These are phyloP conservation scores for Cryphonectria radicalis DNA, from an alignment of 2,329 filamentous ascomycete species.

Conservation along the genomic window DNA sequence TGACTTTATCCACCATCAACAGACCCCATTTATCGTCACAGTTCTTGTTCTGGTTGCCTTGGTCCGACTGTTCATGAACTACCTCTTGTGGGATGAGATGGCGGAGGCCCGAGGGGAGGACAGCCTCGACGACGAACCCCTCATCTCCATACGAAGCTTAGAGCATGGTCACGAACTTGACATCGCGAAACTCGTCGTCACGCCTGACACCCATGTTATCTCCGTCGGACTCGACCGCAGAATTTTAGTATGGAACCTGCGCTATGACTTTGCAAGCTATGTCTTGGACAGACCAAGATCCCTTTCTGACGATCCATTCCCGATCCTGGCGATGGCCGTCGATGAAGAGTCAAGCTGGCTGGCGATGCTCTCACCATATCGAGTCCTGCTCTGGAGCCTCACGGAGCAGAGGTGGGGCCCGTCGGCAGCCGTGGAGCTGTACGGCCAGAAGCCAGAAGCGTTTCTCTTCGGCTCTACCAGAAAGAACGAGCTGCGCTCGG, in stretches of 20 bases:
- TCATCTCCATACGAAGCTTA: constrained; percentile 64
- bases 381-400: constrained; percentile 68
- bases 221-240: constrained; percentile 73
- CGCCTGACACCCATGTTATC: constrained; percentile 66
- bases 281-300: constrained; percentile 46
- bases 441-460: constrained; percentile 61
- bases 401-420: constrained; percentile 59
- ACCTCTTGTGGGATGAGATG: constrained; percentile 70
- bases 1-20: constrained; percentile 68
- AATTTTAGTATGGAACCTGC: constrained; percentile 69
- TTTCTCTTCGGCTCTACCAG: constrained; percentile 63
- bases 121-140: constrained; percentile 51
- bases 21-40: constrained; percentile 63
- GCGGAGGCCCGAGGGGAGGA: constrained; percentile 50
- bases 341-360: constrained; percentile 68
- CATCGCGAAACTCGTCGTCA: constrained; percentile 66
- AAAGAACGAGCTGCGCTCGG: constrained; percentile 44
- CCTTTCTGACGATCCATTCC: constrained; percentile 52
- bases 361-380: constrained; percentile 64
- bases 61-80: constrained; percentile 73
- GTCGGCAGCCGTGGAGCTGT: constrained; percentile 58
- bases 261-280: constrained; percentile 48
- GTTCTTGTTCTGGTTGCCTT: constrained; percentile 66
- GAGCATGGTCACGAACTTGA: constrained; percentile 70
- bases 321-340: constrained; percentile 66